These are phyloP conservation scores for Biscogniauxia mediterranea DNA, from an alignment of 2,329 filamentous ascomycete genomes.

Conservation along the genomic window DNA sequence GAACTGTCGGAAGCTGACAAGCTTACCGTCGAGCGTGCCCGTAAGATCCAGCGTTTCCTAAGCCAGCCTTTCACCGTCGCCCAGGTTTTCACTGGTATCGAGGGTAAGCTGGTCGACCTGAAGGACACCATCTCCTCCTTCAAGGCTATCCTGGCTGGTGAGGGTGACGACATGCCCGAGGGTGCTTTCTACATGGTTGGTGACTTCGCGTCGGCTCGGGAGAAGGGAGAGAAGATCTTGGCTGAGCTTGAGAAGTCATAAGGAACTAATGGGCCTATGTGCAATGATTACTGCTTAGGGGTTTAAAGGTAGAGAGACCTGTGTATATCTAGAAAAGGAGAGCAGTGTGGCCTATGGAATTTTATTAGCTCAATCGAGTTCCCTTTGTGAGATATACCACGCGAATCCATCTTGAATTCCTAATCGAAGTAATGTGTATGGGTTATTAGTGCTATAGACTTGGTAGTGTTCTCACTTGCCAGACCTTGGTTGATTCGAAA, in stretches of 20 bases:
- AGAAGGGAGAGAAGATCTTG: slow-evolving; percentile 99
- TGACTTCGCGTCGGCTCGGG: slow-evolving; percentile 86
- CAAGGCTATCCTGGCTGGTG: slow-evolving; percentile 94
- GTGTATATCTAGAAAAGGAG: slow-evolving; percentile 59
- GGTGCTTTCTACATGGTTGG: slow-evolving; percentile 98
- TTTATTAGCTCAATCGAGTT: slow-evolving; percentile 55
- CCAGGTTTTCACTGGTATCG: slow-evolving; percentile 84
- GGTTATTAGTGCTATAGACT: not conserved
- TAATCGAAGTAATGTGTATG: not conserved
- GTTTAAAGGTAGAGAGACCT: slow-evolving; percentile 37
- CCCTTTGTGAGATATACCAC: slow-evolving; percentile 62
- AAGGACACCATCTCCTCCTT: slow-evolving; percentile 98
- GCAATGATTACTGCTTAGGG: slow-evolving; percentile 34
- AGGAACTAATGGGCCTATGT: slow-evolving; percentile 34
- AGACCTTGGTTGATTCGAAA: too few species aligned
- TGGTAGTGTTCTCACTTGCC: not conserved
- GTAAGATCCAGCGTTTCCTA: slow-evolving; percentile 99
- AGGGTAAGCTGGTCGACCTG: slow-evolving; percentile 94
- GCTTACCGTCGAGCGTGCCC: slow-evolving; percentile 99
- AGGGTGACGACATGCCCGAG: slow-evolving; percentile 94
- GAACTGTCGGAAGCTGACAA: slow-evolving; percentile 99
- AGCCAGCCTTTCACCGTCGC: slow-evolving; percentile 95
- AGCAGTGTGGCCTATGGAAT: slow-evolving; percentile 42
- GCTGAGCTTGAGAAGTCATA: slow-evolving; percentile 78
- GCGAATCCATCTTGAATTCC: slow-evolving; percentile 35